A percentile compares a stretch with the other conserved stretches of the same genome.
phyloP scores from a whole-genome alignment of 1,139 yeast genomes.

The Kluyveromyces sp. region DNA sequence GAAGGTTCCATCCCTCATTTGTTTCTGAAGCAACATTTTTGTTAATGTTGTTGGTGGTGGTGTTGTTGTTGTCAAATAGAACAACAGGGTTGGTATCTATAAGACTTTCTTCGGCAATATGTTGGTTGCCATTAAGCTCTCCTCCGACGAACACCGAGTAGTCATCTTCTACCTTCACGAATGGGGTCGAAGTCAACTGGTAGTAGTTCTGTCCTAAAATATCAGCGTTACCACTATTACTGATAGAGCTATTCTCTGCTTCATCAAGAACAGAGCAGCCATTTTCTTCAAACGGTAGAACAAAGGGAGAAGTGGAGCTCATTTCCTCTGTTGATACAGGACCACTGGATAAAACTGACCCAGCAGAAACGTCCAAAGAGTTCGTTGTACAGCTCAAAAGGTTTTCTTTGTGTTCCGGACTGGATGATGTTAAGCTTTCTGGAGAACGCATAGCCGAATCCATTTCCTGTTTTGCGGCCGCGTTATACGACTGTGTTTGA shows the following conservation, averaged over 20 bases:
- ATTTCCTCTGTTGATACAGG: not conserved
- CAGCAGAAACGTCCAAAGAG: not conserved
- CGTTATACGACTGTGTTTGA: too few species aligned
- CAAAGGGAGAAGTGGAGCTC: not conserved
- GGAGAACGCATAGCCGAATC: not conserved
- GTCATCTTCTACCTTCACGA: not conserved
- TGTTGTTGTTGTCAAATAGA: not conserved
- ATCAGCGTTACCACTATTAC: not conserved
- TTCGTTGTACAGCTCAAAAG: not conserved
- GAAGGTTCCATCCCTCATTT: conserved; percentile 13
- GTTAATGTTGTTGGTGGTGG: not conserved
- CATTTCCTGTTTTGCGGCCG: too few species aligned
- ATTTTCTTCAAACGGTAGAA: not conserved
- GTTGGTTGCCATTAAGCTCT: not conserved
- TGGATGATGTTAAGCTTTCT: conserved; percentile 1
- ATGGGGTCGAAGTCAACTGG: not conserved
- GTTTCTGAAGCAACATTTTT: not conserved
- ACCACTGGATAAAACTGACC: not conserved
- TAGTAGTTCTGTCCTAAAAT: not conserved
- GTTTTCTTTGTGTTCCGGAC: not conserved
- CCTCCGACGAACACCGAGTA: not conserved
- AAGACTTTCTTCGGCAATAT: not conserved
- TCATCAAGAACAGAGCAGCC: not conserved
- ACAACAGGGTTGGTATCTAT: not conserved
- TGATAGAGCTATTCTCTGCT: not conserved